phyloP scores from a whole-genome alignment of 768 basidiomycete species.

The Obba rivulosa region DNA sequence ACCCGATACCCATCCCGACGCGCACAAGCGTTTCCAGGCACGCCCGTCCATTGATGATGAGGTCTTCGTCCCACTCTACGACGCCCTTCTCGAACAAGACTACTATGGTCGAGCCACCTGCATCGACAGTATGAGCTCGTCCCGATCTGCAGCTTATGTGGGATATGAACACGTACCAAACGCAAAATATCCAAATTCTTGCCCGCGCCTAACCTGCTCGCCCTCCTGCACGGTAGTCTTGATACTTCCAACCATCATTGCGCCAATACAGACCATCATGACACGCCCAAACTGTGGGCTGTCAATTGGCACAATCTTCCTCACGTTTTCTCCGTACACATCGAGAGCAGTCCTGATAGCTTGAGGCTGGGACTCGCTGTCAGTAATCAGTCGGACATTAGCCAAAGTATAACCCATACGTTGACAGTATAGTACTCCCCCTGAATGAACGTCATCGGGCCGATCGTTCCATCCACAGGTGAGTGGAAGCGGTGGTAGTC shows the following conservation, averaged over 20 bases:
- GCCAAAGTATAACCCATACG: conserved; percentile 36
- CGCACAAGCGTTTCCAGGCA: conserved; percentile 88
- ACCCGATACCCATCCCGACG: conserved; percentile 83
- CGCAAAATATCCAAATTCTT: conserved; percentile 93
- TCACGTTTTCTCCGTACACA: conserved; percentile 90
- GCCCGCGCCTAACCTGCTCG: conserved; percentile 69
- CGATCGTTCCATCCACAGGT: conserved; percentile 81
- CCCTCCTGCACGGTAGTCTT: conserved; percentile 84
- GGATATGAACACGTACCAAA: conserved; percentile 57
- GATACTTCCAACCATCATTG: conserved; percentile 96
- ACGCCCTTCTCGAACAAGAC: conserved; percentile 80
- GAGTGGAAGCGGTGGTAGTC: conserved; percentile 95
- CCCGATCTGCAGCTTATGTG: no score
- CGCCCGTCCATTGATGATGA: conserved; percentile 77
- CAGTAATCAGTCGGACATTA: neutral
- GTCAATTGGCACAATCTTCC: conserved; percentile 91
- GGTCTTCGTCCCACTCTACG: conserved; percentile 89
- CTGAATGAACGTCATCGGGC: conserved; percentile 73
- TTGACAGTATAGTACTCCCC: conserved; percentile 98
- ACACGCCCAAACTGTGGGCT: conserved; percentile 86
- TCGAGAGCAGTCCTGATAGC: conserved; percentile 87
- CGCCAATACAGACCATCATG: conserved; percentile 88
- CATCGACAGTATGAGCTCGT: neutral
- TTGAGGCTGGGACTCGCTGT: conserved; percentile 56
- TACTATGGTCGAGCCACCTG: conserved; percentile 91